Conservation (phyloP, 2,329 filamentous ascomycete species). For the Bipolaris gigantea region DNA sequence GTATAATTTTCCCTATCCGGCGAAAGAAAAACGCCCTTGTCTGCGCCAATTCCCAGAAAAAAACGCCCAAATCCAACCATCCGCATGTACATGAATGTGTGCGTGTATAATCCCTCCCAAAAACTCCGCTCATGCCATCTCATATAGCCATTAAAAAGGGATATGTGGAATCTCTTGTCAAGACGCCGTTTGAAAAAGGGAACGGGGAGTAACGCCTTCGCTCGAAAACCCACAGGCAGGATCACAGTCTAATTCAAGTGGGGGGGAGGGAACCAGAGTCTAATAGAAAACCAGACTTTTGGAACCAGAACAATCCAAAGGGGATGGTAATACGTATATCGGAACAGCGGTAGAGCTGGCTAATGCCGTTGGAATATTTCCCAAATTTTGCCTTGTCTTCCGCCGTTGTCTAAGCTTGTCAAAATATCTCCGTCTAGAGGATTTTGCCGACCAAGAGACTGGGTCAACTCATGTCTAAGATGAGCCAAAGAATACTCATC, state of each 20-base stretch:
- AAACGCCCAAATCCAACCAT: too few species aligned
- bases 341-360: neutral
- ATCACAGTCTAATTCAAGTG: constrained; percentile 5
- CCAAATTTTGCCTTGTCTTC: neutral
- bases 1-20: neutral
- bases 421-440: neutral
- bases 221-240: constrained; percentile 1
- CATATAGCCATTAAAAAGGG: neutral
- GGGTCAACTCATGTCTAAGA: constrained; percentile 14
- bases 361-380: neutral
- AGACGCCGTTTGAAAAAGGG: neutral
- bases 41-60: too few species aligned
- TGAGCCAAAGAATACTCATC: constrained; percentile 14
- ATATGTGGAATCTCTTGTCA: neutral
- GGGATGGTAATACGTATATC: neutral
- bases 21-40: neutral
- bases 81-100: too few species aligned
- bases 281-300: neutral
- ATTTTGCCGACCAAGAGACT: constrained; percentile 10
- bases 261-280: neutral
- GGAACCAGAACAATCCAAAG: neutral
- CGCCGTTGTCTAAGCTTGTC: neutral
- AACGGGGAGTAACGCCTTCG: constrained; percentile 1
- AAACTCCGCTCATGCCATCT: constrained; percentile 3
- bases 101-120: neutral